These are phyloP conservation scores for Paratinospora sagittata DNA, from an alignment of 164 flowering plant genomes.

Conservation along the genomic window DNA sequence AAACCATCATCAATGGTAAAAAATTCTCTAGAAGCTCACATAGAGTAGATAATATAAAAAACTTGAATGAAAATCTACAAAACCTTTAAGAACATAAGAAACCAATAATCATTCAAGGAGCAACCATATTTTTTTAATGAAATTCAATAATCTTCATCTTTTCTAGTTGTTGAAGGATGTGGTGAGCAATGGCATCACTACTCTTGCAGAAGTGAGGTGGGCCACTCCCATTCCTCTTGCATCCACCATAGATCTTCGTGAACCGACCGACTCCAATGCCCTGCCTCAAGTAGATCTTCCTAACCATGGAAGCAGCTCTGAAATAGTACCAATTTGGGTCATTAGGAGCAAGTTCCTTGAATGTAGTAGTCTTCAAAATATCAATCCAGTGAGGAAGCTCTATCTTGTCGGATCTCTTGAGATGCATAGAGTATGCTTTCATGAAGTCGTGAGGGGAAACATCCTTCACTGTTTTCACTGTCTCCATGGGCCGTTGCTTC, in stretches of 20 bases:
- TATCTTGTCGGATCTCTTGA: no score
- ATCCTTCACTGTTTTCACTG: no score
- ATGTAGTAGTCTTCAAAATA: conserved; percentile 74
- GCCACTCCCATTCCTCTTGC: conserved; percentile 86
- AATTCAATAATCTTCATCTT: conserved; percentile 57
- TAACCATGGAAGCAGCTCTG: conserved; percentile 80
- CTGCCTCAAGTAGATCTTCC: conserved; percentile 72
- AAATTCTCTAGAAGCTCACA: no score
- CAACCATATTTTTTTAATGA: no score
- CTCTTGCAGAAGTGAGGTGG: conserved; percentile 90
- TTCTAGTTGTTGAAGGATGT: conserved; percentile 79
- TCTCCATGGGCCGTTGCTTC: no score
- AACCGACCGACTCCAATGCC: conserved; percentile 91
- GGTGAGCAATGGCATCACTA: conserved; percentile 82
- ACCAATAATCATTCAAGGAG: no score
- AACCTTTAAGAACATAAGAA: no score
- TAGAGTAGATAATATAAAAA: no score
- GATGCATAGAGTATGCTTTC: no score
- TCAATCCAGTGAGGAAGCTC: conserved; percentile 90
- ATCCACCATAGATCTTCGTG: conserved; percentile 83
- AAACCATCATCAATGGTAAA: no score
- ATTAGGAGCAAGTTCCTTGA: conserved; percentile 91
- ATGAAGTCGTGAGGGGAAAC: no score
- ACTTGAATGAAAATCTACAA: no score
- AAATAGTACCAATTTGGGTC: conserved; percentile 89